Percentiles rank a stretch among this genome's conserved stretches.
These are phyloP conservation scores for Entonaema liquescens DNA, from an alignment of 495 filamentous ascomycete genomes.

Conservation along the genomic window DNA sequence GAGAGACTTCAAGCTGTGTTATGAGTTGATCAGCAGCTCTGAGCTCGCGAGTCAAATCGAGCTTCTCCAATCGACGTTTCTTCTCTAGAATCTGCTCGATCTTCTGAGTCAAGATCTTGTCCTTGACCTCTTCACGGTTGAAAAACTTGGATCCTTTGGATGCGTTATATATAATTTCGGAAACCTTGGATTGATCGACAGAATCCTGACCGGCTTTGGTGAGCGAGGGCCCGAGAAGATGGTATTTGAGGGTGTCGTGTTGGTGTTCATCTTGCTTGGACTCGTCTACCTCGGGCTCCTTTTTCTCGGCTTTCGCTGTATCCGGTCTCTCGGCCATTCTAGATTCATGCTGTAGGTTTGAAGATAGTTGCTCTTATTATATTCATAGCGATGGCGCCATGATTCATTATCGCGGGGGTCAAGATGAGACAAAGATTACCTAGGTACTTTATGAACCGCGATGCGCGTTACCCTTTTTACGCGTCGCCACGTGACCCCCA, in stretches of 20 bases:
- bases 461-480: slow-evolving; percentile 1
- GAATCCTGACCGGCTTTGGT: slow-evolving; percentile 93
- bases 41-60: slow-evolving; percentile 76
- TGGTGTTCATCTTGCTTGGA: slow-evolving; percentile 33
- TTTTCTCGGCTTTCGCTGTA: slow-evolving; percentile 2
- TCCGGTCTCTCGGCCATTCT: slow-evolving; percentile 14
- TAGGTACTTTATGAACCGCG: background rate
- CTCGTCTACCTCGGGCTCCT: slow-evolving; percentile 5
- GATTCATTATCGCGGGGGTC: background rate
- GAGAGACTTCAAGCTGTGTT: slow-evolving; percentile 74
- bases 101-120: slow-evolving; percentile 84
- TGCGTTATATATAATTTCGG: slow-evolving; percentile 95
- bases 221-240: slow-evolving; percentile 88
- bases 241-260: slow-evolving; percentile 64
- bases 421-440: background rate
- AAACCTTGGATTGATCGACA: slow-evolving; percentile 95
- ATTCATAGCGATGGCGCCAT: background rate
- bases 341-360: background rate
- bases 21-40: slow-evolving; percentile 84
- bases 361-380: slow-evolving; percentile 5
- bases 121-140: slow-evolving; percentile 84
- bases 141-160: slow-evolving; percentile 98
- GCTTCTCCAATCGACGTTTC: slow-evolving; percentile 78
- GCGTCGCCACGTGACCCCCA: background rate
- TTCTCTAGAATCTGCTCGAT: slow-evolving; percentile 81